These are phyloP conservation scores for Emmonsiellopsis sp. DNA, from an alignment of 2,329 filamentous ascomycete genomes.

Conservation along the genomic window DNA sequence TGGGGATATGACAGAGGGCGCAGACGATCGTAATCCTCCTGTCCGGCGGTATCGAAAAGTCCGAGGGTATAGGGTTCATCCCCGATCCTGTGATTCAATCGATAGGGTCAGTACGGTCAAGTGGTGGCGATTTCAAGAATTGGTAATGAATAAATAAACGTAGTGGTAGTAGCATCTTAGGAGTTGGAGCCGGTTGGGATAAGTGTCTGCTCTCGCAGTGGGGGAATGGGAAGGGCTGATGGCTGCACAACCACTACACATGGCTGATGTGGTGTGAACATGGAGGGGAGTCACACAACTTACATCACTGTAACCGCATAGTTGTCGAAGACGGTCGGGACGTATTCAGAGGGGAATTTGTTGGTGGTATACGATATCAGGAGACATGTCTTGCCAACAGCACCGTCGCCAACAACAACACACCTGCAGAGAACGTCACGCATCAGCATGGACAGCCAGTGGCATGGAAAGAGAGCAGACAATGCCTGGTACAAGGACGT, in stretches of 20 bases:
- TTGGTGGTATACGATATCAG: slow-evolving; percentile 99
- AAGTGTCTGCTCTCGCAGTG: no score
- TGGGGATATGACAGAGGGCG: slow-evolving; percentile 95
- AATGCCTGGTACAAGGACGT: background rate
- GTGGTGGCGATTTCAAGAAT: background rate
- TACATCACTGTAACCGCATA: slow-evolving; percentile 99
- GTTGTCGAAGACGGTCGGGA: slow-evolving; percentile 98
- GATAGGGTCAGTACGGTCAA: slow-evolving; percentile 9
- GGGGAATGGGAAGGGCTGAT: background rate
- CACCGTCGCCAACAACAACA: slow-evolving; percentile 98
- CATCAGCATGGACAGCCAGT: background rate
- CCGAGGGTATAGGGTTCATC: slow-evolving; percentile 97
- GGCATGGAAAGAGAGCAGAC: slow-evolving; percentile 12
- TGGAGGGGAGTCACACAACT: slow-evolving; percentile 36
- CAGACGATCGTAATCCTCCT: slow-evolving; percentile 98
- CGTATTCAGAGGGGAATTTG: slow-evolving; percentile 99
- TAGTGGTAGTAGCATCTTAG: background rate
- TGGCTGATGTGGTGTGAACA: slow-evolving; percentile 3
- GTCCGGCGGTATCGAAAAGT: slow-evolving; percentile 95
- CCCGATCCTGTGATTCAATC: slow-evolving; percentile 63
- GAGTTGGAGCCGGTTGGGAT: no score
- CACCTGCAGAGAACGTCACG: slow-evolving; percentile 51
- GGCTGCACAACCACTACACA: slow-evolving; percentile 2
- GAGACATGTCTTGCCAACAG: slow-evolving; percentile 97
- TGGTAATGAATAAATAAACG: background rate